Base-by-base conservation (phyloP, 805 yeast species). In the Yamadazyma nakazawae region DNA sequence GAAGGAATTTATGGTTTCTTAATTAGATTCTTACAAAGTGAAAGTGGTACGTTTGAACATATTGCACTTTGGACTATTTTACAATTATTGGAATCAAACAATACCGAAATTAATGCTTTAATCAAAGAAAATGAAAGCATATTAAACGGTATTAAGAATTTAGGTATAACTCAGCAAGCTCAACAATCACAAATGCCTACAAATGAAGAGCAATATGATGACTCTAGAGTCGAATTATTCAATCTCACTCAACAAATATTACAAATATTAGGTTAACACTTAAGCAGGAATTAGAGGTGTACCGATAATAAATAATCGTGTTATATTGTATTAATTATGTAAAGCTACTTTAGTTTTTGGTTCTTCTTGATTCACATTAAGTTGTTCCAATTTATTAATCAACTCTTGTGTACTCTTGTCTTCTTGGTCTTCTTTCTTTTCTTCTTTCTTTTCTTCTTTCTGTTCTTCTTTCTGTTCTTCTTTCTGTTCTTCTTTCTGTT, bases 1-100 rank as follows among this genome's bases (percentile, higher is more conserved):
- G 90, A 88, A 49, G 98, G 98, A 47, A 84, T 94, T 49, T 78
- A 81, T 51, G 94, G 90, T 24, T 94, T 94, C 62, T 75, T 94
- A 53, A 74, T 81, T 31, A 74, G 91, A 58, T 94, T 92, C 63
- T 74, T 94, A 59, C 82, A 81, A 51, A 80, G 89, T 59, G 85
- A 85, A 35, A 94, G 91, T 63, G 85, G 96, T 12, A 94, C 98
- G 0, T 94, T 94, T 67, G 98, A 94, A 68, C 99, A 94, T 64
- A 94, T 94, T 68, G 97, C 98, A 0, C 79, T 91, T 50, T 94
- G 99, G 99, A 92, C 97, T 37, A 85, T 91, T 55, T 75, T 92
- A 56, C 99, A 94, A 68, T 76, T 94, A 53, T 78, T 94, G 54
- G 99, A 94, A 67, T 83, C 96, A 50, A 88, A 85, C 57, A 87